Evolutionary conservation across 106 monocot species (phyloP).

Genomic region (Vanilla planifolia): DNA sequence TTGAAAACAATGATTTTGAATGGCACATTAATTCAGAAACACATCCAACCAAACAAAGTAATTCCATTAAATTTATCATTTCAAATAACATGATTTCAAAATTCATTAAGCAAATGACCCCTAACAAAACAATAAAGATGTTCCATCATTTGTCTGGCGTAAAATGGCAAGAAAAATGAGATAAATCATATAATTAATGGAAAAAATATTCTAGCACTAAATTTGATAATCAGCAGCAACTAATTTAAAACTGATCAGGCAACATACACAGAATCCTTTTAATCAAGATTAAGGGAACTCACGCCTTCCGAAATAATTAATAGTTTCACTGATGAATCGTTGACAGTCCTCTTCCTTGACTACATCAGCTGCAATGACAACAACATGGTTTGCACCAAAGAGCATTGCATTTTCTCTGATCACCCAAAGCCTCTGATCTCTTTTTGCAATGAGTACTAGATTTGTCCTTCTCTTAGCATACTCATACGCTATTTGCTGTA

Average conservation of each 20-base stretch:
- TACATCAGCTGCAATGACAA: conserved; percentile 77
- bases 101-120: too few relatives aligned
- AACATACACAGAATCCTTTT: background rate
- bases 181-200: too few relatives aligned
- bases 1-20: too few relatives aligned
- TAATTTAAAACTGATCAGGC: too few relatives aligned
- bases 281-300: conserved; percentile 10
- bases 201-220: too few relatives aligned
- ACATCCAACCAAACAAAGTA: too few relatives aligned
- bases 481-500: conserved; percentile 89
- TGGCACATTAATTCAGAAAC: too few relatives aligned
- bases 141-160: too few relatives aligned
- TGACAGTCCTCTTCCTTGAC: conserved; percentile 84
- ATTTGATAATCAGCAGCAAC: too few relatives aligned
- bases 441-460: conserved; percentile 63
- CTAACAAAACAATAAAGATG: background rate
- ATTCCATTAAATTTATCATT: too few relatives aligned
- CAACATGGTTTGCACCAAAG: conserved; percentile 56
- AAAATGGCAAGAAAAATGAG: too few relatives aligned
- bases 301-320: conserved; percentile 68
- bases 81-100: too few relatives aligned
- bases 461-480: conserved; percentile 67
- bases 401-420: conserved; percentile 62
- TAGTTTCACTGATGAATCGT: conserved; percentile 53
- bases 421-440: conserved; percentile 58